These are phyloP conservation scores for Bjerkandera adusta DNA, from an alignment of 1,284 basidiomycete genomes.

Conservation along the genomic window DNA sequence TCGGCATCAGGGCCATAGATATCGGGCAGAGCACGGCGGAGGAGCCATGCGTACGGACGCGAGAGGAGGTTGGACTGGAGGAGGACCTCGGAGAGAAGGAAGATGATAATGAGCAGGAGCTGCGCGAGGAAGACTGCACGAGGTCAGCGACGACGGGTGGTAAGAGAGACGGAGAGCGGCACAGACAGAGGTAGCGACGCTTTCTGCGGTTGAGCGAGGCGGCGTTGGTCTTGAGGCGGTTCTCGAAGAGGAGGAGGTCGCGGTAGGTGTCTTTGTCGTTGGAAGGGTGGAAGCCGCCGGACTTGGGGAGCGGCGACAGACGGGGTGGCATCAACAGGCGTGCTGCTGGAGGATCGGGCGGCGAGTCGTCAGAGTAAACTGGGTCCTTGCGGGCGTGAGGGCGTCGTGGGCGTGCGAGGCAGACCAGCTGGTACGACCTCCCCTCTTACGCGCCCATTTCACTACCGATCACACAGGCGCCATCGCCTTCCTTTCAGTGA, in stretches of 20 bases:
- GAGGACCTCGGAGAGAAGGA: slow-evolving; percentile 74
- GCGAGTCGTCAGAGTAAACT: not conserved
- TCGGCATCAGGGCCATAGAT: slow-evolving; percentile 42
- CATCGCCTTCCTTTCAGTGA: too few relatives aligned
- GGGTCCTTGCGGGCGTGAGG: too few relatives aligned
- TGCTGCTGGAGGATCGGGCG: not conserved
- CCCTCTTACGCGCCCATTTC: too few relatives aligned
- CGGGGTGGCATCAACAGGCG: slow-evolving; percentile 16
- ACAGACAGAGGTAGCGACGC: slow-evolving; percentile 85
- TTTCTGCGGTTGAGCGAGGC: slow-evolving; percentile 79
- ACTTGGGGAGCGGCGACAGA: slow-evolving; percentile 19
- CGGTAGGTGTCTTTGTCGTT: slow-evolving; percentile 78
- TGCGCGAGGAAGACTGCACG: slow-evolving; percentile 72
- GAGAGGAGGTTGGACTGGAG: slow-evolving; percentile 65
- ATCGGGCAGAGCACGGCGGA: slow-evolving; percentile 50
- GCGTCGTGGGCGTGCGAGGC: too few relatives aligned
- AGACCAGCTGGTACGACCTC: too few relatives aligned
- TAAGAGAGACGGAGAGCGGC: slow-evolving; percentile 1
- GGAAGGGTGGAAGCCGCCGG: slow-evolving; percentile 55
- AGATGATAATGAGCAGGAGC: slow-evolving; percentile 64
- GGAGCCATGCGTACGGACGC: slow-evolving; percentile 55
- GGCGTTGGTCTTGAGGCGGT: slow-evolving; percentile 93
- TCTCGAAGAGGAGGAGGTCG: slow-evolving; percentile 93
- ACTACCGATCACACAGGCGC: too few relatives aligned
- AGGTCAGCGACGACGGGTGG: not conserved